Percentiles rank a stretch among this genome's conserved stretches.
Evolutionary conservation across 306 rosid genomes (phyloP).

Genomic region (Trifolium repens): DNA sequence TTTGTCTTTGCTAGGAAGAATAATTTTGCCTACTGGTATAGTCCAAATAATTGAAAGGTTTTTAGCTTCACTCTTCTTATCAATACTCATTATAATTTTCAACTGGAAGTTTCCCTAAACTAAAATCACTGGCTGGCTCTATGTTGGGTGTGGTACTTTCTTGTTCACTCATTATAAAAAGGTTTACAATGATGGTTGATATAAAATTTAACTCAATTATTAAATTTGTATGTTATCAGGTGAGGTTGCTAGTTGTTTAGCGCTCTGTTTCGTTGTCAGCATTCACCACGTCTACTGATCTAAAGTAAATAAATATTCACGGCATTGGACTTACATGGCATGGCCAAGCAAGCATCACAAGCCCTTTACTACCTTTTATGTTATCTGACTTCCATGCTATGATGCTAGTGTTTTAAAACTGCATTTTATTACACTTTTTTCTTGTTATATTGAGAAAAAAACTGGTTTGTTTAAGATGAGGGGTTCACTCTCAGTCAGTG

Average conservation of each 20-base stretch:
- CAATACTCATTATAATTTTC: conserved; percentile 21
- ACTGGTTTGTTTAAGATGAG: neutral
- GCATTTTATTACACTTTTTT: conserved; percentile 28
- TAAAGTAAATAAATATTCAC: neutral
- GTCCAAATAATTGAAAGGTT: conserved; percentile 8
- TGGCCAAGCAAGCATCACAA: neutral
- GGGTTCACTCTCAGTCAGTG: neutral
- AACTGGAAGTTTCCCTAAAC: conserved; percentile 8
- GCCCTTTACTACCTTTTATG: neutral
- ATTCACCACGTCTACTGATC: conserved; percentile 12
- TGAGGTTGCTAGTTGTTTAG: too few relatives aligned
- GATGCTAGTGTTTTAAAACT: neutral
- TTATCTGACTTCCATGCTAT: neutral
- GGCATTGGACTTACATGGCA: neutral
- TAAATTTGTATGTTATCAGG: neutral
- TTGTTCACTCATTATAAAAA: conserved; percentile 1
- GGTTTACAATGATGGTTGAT: neutral
- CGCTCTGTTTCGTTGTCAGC: conserved; percentile 39
- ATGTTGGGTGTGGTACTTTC: conserved; percentile 19
- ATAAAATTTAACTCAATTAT: conserved; percentile 5
- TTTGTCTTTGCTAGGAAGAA: conserved; percentile 14
- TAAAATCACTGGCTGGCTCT: neutral
- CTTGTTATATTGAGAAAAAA: neutral
- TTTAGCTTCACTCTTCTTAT: conserved; percentile 10
- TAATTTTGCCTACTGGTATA: conserved; percentile 11